Base-by-base conservation (phyloP, 1,284 basidiomycete species). In the Naganishia albida region DNA sequence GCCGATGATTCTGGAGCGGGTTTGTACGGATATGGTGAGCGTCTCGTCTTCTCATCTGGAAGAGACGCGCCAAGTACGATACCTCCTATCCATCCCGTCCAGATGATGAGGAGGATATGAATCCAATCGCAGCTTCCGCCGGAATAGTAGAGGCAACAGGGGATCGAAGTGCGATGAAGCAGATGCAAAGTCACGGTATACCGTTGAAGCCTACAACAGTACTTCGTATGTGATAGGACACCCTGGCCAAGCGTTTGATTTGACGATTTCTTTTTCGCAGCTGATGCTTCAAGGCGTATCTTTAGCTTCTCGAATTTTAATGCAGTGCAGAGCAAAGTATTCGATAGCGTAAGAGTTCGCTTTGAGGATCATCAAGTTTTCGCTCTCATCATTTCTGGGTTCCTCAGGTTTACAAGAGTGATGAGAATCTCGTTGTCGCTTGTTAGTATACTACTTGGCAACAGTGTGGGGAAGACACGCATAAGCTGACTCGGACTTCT, bases 301-400 rank as follows among this genome's bases (percentile, higher is more conserved):
- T 96, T 94, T 83, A 88, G 88, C 71, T 95, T 95, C 70, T 86
- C 87, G 0, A 85, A 88, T 1, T 95, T 96, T 82, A 97, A 97
- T 74, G 87, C 88, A 1, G 86, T 96, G 16, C 93, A 97, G 72
- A 91, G 90, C 10, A 82, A 82, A 38, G 92, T 90, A 72, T 89
- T 90, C 69, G 84, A 90, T 60, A 83, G 83, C 68, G 91, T 91
- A 72, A 25, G n/a, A 56, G 25, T 12, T 4, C 7, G 20, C 20
- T 25, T 48, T 20, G 2, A 48, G 18, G 34, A 4, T 34, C 34
- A 10, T 10, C 34, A 20, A 48, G 46, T 23, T 25, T 20, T 38
- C 13, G 39, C 23, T 48, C 38, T 25, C 28, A 34, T 53, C n/a
- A n/a, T n/a, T n/a, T n/a, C n/a, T 15, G 57, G 15, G 15, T 60